Base-by-base conservation (phyloP, 352 stramenopile genomes). In the Phytophthora cactorum region DNA sequence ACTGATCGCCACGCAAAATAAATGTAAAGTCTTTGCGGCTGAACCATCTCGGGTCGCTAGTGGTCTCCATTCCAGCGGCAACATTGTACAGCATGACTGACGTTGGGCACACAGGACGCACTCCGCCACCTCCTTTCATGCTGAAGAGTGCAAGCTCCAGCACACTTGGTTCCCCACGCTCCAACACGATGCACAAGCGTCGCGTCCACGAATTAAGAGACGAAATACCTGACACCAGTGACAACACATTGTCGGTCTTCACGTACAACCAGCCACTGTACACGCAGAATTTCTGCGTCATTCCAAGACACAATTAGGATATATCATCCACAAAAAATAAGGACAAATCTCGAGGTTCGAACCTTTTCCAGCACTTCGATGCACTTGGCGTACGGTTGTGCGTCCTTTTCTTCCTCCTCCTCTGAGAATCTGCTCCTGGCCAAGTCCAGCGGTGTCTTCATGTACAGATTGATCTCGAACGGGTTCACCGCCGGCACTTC, bases 111-210 rank as follows among this genome's bases (percentile, higher is more conserved):
- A 81, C 79, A 1, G 82, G 82, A 1, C 86, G 81, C 31, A 75
- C 59, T 4, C 66, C 66, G 10, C 69, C 70, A 5, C 63, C 72
- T 27, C 81, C 72, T 44, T 78, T 70, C 72, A 88, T 81, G 22
- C 66, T 78, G 44, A 91, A 94, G 9, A 93, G 76, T 27, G 83
- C 84, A n/a, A 94, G 64, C 69, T 96, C 86, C 6, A 94, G 56
- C 0, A 90, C 62, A 14, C 86, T 72, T 0, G 76, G 78, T 1
- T 88, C 65, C 3, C 83, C 86, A 41, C 84, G 81, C 46, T 88
- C 74, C 14, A 96, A 63, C 2, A 93, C 86, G 22, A 96, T 81
- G 41, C 84, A 92, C 55, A 89, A 86, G 29, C 77, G 72, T 32
- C 77, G 65, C 31, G 68, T 86, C 83, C 83, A 91, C 15, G 81